phyloP scores from a whole-genome alignment of 768 basidiomycete species.

The Lactarius akahatsu region DNA sequence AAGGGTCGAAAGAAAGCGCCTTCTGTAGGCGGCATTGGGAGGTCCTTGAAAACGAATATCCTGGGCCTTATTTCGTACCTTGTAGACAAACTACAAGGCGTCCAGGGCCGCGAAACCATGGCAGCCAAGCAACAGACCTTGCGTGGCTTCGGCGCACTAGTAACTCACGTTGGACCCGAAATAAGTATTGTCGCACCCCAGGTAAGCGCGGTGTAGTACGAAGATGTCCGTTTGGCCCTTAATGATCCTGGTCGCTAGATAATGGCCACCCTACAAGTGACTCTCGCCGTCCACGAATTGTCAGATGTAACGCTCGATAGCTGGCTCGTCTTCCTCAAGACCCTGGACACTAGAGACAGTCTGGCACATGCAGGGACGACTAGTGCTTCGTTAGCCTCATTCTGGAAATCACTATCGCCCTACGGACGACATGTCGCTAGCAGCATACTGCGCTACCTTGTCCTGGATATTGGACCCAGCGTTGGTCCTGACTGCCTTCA shows the following conservation, averaged over 20 bases:
- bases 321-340: conserved; percentile 76
- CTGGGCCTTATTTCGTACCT: conserved; percentile 82
- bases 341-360: conserved; percentile 65
- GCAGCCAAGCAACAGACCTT: conserved; percentile 74
- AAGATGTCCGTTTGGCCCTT: conserved; percentile 18
- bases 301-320: conserved; percentile 75
- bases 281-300: conserved; percentile 71
- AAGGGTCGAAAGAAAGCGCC: conserved; percentile 33
- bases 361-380: conserved; percentile 85
- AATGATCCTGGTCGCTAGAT: conserved; percentile 51
- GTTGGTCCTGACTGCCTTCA: conserved; percentile 54
- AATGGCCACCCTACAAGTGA: conserved; percentile 94
- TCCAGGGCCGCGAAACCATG: conserved; percentile 71
- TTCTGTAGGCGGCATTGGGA: conserved; percentile 44
- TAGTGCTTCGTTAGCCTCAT: conserved; percentile 75
- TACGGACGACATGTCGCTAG: conserved; percentile 53
- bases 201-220: conserved; percentile 43
- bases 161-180: conserved; percentile 64
- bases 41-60: conserved; percentile 72
- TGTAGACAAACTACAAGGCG: conserved; percentile 84
- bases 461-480: conserved; percentile 58
- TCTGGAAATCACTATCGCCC: conserved; percentile 66
- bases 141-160: conserved; percentile 71
- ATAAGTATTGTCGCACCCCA: conserved; percentile 83
- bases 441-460: conserved; percentile 64